phyloP scores from a whole-genome alignment of 805 yeast genomes.

The Candida rishiriensis region DNA sequence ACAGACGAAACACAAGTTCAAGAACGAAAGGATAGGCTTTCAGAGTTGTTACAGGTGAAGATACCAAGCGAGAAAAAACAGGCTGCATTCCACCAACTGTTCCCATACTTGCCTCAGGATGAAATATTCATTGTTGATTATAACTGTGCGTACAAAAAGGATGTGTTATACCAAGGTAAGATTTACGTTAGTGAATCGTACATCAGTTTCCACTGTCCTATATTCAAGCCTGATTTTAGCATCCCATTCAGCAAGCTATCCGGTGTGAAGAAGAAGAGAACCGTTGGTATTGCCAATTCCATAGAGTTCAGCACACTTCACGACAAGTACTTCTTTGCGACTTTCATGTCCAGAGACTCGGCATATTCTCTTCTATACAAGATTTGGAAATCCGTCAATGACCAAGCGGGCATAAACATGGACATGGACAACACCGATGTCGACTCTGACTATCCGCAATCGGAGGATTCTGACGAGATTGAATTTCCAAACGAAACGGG shows the following conservation, averaged over 20 bases:
- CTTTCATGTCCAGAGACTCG: constrained; percentile 57
- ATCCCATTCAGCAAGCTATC: constrained; percentile 60
- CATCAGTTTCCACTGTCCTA: constrained; percentile 61
- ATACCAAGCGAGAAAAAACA: constrained; percentile 49
- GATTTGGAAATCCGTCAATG: constrained; percentile 52
- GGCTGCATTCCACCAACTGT: constrained; percentile 54
- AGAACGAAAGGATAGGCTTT: constrained; percentile 10
- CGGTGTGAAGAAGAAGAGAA: constrained; percentile 58
- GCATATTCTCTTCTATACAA: constrained; percentile 47
- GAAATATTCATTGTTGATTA: constrained; percentile 59
- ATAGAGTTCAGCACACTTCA: constrained; percentile 60
- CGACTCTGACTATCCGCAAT: constrained; percentile 30
- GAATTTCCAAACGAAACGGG: constrained; percentile 14
- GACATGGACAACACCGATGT: constrained; percentile 28
- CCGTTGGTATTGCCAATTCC: constrained; percentile 68
- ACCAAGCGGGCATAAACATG: constrained; percentile 20
- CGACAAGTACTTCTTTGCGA: constrained; percentile 59
- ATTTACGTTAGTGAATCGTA: constrained; percentile 52
- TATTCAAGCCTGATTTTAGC: constrained; percentile 55
- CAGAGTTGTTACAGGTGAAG: constrained; percentile 22
- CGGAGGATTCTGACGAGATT: constrained; percentile 22
- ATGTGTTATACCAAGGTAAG: constrained; percentile 64
- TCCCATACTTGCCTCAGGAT: constrained; percentile 44
- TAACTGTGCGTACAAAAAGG: constrained; percentile 61
- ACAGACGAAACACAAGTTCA: constrained; percentile 2